phyloP scores from a whole-genome alignment of 768 basidiomycete species.

The Suillus sp. region DNA sequence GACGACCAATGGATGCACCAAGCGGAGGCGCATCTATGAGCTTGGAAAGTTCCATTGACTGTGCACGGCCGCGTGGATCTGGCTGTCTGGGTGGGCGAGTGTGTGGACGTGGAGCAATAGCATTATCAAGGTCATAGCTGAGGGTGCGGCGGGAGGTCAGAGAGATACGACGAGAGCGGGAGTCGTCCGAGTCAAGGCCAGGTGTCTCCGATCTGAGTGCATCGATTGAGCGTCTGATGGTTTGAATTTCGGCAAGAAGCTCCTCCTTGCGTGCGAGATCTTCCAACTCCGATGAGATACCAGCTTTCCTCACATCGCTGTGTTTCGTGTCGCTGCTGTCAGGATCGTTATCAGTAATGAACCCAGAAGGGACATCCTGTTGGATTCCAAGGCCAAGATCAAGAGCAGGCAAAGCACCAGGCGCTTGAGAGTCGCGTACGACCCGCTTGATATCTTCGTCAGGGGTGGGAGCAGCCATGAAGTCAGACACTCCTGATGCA shows the following conservation, averaged over 20 bases:
- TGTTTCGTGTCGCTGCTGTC: slow-evolving; percentile 27
- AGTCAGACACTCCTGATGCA: slow-evolving; percentile 72
- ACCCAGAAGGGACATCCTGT: slow-evolving; percentile 71
- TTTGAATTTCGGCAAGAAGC: slow-evolving; percentile 75
- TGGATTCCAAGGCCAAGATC: slow-evolving; percentile 78
- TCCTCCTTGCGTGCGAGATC: slow-evolving; percentile 70
- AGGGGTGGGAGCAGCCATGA: slow-evolving; percentile 60
- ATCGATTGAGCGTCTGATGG: slow-evolving; percentile 78
- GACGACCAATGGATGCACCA: slow-evolving; percentile 62
- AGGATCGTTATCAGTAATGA: slow-evolving; percentile 53
- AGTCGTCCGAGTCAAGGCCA: slow-evolving; percentile 46
- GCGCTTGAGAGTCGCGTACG: slow-evolving; percentile 49
- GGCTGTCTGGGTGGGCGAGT: slow-evolving; percentile 68
- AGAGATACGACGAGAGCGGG: slow-evolving; percentile 64
- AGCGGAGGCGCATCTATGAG: slow-evolving; percentile 44
- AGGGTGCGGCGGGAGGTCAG: slow-evolving; percentile 67
- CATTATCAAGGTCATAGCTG: slow-evolving; percentile 62
- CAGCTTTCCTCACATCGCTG: slow-evolving; percentile 36
- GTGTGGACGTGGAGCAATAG: slow-evolving; percentile 55
- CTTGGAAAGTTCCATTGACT: slow-evolving; percentile 70
- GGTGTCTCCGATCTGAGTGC: slow-evolving; percentile 72
- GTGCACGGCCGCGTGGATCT: slow-evolving; percentile 69
- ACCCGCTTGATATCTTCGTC: slow-evolving; percentile 63
- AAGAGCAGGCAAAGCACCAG: slow-evolving; percentile 64
- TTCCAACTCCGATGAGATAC: slow-evolving; percentile 44